Evolutionary conservation across 345 rosid species (phyloP).

Genomic region (Citrus sp.): DNA sequence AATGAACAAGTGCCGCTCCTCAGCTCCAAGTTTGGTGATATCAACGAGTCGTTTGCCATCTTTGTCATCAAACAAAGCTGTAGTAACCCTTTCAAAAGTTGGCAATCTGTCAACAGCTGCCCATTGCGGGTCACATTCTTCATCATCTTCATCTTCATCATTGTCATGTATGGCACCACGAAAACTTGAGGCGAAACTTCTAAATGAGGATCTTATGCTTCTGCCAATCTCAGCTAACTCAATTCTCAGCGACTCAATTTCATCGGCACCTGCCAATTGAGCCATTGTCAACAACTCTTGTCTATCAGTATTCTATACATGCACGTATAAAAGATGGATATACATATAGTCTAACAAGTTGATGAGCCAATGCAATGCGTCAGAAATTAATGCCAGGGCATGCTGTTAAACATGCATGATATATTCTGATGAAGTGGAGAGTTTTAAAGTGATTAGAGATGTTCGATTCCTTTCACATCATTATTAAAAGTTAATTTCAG

Average conservation of each 20-base stretch:
- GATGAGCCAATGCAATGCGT: background rate
- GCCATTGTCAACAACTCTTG: conserved; percentile 13
- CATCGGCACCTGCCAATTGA: conserved; percentile 30
- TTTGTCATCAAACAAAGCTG: background rate
- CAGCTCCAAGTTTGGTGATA: background rate
- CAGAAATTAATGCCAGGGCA: background rate
- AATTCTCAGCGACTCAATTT: conserved; percentile 31
- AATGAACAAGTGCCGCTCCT: background rate
- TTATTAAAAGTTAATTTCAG: too few species aligned
- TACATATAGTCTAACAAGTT: background rate
- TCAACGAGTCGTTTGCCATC: background rate
- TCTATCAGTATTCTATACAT: too few species aligned
- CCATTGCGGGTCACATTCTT: conserved; percentile 19
- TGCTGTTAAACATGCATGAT: too few species aligned
- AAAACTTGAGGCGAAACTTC: conserved; percentile 25
- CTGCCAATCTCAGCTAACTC: conserved; percentile 45
- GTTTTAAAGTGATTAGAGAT: background rate
- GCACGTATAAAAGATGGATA: background rate
- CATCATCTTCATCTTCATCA: background rate
- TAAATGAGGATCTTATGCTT: conserved; percentile 38
- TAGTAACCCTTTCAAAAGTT: background rate
- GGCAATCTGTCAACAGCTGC: conserved; percentile 18
- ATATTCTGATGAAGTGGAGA: too few species aligned
- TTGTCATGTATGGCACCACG: background rate
- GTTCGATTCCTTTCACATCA: background rate